A percentile compares a stretch with the other conserved stretches of the same genome.
Evolutionary conservation across 192 early-diverging fungal species (phyloP).

Genomic region (Umbelopsis vinacea): DNA sequence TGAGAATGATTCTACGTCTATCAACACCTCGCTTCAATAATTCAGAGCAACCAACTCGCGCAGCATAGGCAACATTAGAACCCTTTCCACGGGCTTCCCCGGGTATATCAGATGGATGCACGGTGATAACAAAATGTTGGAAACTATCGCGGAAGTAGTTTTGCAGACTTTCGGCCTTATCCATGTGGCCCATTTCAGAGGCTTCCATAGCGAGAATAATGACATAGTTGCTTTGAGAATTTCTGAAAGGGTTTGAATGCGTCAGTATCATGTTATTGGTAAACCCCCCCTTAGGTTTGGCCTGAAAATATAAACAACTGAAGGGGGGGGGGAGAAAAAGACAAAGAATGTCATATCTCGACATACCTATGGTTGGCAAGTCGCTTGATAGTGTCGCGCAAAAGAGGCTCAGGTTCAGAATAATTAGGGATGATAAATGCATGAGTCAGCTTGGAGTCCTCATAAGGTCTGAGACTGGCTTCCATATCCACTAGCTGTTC

Average conservation of each 20-base stretch:
- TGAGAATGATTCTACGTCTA: conserved; percentile 65
- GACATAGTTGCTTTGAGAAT: conserved; percentile 54
- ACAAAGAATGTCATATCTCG: conserved; percentile 13
- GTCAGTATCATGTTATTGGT: conserved; percentile 10
- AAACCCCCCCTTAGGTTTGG: not conserved
- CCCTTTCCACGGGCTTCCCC: conserved; percentile 78
- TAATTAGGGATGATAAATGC: conserved; percentile 77
- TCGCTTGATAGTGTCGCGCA: conserved; percentile 72
- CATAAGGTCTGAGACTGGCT: conserved; percentile 34
- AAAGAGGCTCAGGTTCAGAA: conserved; percentile 66
- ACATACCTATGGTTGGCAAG: conserved; percentile 65
- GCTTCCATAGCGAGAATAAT: conserved; percentile 81
- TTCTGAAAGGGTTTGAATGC: conserved; percentile 28
- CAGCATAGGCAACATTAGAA: conserved; percentile 72
- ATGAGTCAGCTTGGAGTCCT: conserved; percentile 56
- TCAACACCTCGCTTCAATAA: conserved; percentile 40
- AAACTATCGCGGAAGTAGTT: conserved; percentile 62
- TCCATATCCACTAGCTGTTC: conserved; percentile 40
- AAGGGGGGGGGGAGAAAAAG: not conserved
- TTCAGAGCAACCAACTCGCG: conserved; percentile 40
- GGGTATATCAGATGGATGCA: conserved; percentile 66
- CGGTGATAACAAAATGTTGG: conserved; percentile 69
- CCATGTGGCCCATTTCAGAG: conserved; percentile 55
- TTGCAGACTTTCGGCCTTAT: conserved; percentile 62
- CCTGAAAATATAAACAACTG: conserved; percentile 7